phyloP scores from a whole-genome alignment of 2,329 filamentous ascomycete genomes.

The Fusarium sp. region DNA sequence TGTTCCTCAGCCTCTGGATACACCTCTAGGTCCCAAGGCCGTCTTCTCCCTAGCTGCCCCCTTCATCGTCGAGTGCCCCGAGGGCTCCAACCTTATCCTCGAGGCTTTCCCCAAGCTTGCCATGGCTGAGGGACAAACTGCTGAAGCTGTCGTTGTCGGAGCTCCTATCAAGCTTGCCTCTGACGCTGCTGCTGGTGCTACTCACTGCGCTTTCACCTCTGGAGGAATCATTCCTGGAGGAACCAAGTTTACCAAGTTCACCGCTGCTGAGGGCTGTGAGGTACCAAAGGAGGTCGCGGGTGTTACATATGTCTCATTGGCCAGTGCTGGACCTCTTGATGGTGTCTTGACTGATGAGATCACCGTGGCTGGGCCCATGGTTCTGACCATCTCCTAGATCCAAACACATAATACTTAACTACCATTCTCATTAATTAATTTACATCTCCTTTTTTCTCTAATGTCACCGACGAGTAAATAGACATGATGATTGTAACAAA shows the following conservation, averaged over 20 bases:
- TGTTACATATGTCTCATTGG: conserved; percentile 75
- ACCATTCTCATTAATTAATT: background rate
- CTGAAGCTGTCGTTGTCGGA: conserved; percentile 52
- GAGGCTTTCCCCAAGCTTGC: conserved; percentile 70
- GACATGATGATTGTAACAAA: background rate
- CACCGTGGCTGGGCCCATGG: conserved; percentile 74
- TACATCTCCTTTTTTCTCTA: background rate
- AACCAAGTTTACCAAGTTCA: conserved; percentile 70
- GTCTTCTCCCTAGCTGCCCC: conserved; percentile 80
- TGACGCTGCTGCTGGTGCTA: conserved; percentile 62
- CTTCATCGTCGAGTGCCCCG: conserved; percentile 79
- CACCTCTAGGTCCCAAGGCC: conserved; percentile 73
- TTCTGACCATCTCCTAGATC: conserved; percentile 60
- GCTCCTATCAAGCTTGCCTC: conserved; percentile 58
- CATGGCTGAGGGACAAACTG: conserved; percentile 60
- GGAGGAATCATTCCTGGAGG: conserved; percentile 67
- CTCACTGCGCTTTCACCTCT: conserved; percentile 76
- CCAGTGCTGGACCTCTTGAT: conserved; percentile 63
- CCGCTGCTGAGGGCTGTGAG: conserved; percentile 64
- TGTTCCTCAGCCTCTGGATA: conserved; percentile 77
- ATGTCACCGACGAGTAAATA: background rate
- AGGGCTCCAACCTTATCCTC: conserved; percentile 70
- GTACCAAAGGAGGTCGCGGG: conserved; percentile 73
- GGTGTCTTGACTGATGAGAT: conserved; percentile 71
- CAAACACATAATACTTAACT: background rate